A percentile compares a stretch with the other conserved stretches of the same genome.
Conservation (phyloP, 2,329 filamentous ascomycete genomes). For the Cladophialophora bantiana region DNA sequence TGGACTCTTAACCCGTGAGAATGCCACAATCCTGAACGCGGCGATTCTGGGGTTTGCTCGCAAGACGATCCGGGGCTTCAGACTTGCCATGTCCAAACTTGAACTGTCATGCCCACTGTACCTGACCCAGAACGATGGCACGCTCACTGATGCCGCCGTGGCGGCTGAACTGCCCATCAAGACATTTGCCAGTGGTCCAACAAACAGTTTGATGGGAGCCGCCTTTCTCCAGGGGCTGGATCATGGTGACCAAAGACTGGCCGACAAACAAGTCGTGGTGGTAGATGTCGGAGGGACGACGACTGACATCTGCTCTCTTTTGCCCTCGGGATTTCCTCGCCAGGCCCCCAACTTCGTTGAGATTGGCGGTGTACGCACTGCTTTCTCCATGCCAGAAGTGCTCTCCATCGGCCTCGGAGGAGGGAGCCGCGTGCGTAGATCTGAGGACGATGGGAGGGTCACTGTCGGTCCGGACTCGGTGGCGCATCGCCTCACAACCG, state of each 20-base stretch:
- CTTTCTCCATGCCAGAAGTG: slow-evolving; percentile 65
- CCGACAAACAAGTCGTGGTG: slow-evolving; percentile 51
- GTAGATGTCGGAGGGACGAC: slow-evolving; percentile 69
- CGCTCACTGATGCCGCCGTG: slow-evolving; percentile 61
- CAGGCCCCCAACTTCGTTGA: slow-evolving; percentile 66
- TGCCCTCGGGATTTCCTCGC: slow-evolving; percentile 66
- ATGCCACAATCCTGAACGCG: slow-evolving; percentile 70
- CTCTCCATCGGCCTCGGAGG: slow-evolving; percentile 65
- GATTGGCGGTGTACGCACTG: slow-evolving; percentile 65
- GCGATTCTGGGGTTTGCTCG: slow-evolving; percentile 66
- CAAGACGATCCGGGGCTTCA: slow-evolving; percentile 64
- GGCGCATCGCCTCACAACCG: slow-evolving; percentile 57
- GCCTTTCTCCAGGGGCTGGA: slow-evolving; percentile 61
- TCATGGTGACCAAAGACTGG: slow-evolving; percentile 32
- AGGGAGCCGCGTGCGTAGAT: slow-evolving; percentile 54
- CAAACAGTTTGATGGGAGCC: slow-evolving; percentile 69
- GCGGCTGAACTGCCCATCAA: slow-evolving; percentile 65
- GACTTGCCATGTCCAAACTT: slow-evolving; percentile 59
- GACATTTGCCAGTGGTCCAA: slow-evolving; percentile 69
- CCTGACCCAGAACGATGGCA: slow-evolving; percentile 70
- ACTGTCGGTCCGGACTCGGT: slow-evolving; percentile 65
- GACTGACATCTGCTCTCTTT: slow-evolving; percentile 64
- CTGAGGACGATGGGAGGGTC: slow-evolving; percentile 43
- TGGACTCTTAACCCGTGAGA: slow-evolving; percentile 65
- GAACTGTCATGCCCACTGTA: slow-evolving; percentile 63